Evolutionary conservation across 2,329 filamentous ascomycete species (phyloP).

Genomic region (Fusarium guadeloupense): DNA sequence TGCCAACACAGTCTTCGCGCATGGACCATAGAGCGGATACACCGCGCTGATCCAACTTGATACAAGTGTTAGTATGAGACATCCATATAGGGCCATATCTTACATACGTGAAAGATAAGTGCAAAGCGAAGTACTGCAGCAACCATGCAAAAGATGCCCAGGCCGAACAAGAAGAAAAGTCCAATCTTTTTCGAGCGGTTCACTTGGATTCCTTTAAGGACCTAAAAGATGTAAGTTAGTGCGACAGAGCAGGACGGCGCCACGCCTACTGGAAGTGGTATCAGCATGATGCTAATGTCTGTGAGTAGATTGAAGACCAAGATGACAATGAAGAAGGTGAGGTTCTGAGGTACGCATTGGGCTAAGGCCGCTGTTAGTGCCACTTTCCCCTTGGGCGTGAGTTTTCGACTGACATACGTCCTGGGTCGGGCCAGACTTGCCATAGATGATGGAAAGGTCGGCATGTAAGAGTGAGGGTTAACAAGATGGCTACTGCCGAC

Average conservation of each 20-base stretch:
- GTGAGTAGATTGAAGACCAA: conserved; percentile 48
- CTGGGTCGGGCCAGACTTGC: conserved; percentile 51
- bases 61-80: not conserved
- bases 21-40: conserved; percentile 50
- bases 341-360: conserved; percentile 47
- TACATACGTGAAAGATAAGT: conserved; percentile 45
- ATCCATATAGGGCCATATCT: rapidly evolving
- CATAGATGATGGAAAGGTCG: conserved; percentile 48
- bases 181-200: conserved; percentile 45
- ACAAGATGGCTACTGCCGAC: conserved; percentile 40
- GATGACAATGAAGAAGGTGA: conserved; percentile 45
- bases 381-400: not conserved
- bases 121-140: conserved; percentile 42
- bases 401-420: conserved; percentile 40
- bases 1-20: conserved; percentile 51
- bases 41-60: conserved; percentile 25
- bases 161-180: conserved; percentile 46
- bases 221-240: conserved; percentile 16
- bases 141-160: conserved; percentile 48
- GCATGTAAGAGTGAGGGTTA: conserved; percentile 45
- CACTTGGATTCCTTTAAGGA: conserved; percentile 43
- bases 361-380: not conserved
- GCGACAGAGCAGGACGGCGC: too few relatives aligned
- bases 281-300: conserved; percentile 48
- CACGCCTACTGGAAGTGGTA: conserved; percentile 46